These are phyloP conservation scores for Podaxis sp. DNA, from an alignment of 768 basidiomycete genomes.

Conservation along the genomic window DNA sequence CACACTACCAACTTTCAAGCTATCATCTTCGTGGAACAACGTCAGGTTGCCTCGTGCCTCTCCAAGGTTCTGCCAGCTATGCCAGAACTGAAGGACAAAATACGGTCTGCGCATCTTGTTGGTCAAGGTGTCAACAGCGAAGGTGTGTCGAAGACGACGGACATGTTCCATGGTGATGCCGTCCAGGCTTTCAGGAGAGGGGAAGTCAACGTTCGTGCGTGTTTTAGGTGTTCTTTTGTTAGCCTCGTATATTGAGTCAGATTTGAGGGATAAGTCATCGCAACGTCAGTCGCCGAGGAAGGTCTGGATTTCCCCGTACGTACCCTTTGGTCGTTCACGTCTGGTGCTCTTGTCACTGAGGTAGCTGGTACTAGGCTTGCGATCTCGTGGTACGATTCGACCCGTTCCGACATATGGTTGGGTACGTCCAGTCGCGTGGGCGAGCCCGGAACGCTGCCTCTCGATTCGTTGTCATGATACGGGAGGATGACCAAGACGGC, in stretches of 20 bases:
- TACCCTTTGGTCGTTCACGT: neutral
- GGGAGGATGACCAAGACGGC: constrained; percentile 53
- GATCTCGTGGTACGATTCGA: constrained; percentile 88
- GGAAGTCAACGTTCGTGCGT: constrained; percentile 66
- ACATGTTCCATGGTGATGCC: constrained; percentile 52
- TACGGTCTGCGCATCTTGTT: constrained; percentile 64
- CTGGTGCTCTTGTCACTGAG: neutral
- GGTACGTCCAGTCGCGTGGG: constrained; percentile 88
- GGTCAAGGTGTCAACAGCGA: constrained; percentile 59
- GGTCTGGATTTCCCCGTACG: constrained; percentile 85
- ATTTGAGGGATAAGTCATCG: constrained; percentile 50
- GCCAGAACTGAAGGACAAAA: constrained; percentile 51
- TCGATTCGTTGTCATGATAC: constrained; percentile 80
- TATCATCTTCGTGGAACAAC: constrained; percentile 86
- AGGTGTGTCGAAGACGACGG: constrained; percentile 37
- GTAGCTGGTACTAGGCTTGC: constrained; percentile 56
- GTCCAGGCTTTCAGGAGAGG: constrained; percentile 65
- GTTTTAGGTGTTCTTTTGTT: neutral
- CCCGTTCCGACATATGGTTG: constrained; percentile 75
- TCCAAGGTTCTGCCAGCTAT: constrained; percentile 62
- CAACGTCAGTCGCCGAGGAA: constrained; percentile 89
- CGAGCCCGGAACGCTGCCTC: constrained; percentile 76
- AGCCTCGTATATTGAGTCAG: constrained; percentile 3
- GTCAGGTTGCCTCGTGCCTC: constrained; percentile 73
- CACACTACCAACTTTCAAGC: constrained; percentile 63